Base-by-base conservation (phyloP, 495 filamentous ascomycete genomes). In the Chaetomium fimeti region DNA sequence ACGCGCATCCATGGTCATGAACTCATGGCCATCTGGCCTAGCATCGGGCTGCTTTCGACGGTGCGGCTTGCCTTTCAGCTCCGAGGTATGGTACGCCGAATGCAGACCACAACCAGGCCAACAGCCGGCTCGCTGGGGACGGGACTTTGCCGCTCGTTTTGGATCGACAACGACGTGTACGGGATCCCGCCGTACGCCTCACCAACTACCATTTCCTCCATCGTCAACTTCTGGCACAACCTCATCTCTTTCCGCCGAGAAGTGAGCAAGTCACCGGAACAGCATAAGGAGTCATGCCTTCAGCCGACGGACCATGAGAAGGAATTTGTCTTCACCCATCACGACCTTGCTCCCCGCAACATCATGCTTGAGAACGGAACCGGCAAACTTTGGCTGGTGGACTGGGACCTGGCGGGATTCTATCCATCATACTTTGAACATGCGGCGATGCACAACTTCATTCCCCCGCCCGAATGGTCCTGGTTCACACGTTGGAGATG, bases 191-290 rank as follows among this genome's bases (percentile, higher is more conserved):
- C 24, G 28, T 12, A 51, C 13, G 59, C 59, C n/a, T 52, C 59
- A 1, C 45, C 59, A 28, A 47, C 29, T 2, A 45, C 49, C 18
- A 32, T 61, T 5, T 49, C 45, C 8, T 38, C 28, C 13, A 53
- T 61, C 47, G 29, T 61, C 11, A 61, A 61, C 9, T 61, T 61
- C 42, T 61, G 59, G 59, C 51, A 43, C 59, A 51, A 51, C 15
- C 52, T 52, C 8, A 25, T 52, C 3, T 36, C 27, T 40, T 51
- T 32, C 36, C 45, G 59, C 18, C 18, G 27, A 25, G 59, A 61
- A 29, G 13, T 11, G 47, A 61, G 28, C 13, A 61, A 61, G 20
- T 43, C 45, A 12, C 20, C 36, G 2, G 59, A 51, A 11, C 18
- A 61, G 48, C 59, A 61, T 16, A 36, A 22, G 15, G 59, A 61